Evolutionary conservation across 495 filamentous ascomycete species (phyloP), one percentile per base, ranked within the genome.

Genomic region (Aspergillus nidulans): DNA sequence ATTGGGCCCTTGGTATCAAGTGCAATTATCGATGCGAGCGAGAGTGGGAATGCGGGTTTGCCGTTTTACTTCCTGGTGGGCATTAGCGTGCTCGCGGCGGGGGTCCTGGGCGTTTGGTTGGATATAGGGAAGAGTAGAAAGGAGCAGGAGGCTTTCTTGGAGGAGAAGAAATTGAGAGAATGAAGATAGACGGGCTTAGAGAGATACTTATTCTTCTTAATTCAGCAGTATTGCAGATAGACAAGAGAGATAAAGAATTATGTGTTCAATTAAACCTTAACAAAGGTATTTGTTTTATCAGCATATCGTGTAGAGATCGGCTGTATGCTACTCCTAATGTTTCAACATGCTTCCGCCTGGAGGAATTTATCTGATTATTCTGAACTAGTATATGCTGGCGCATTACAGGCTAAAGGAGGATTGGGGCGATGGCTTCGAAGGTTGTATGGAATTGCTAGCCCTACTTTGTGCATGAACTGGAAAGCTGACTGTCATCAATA

Each of bases 1-100:
- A 85, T 87, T 46, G 84, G 84, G 0, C 83, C 83, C 2, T 62
- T 87, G 21, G 82, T 87, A 6, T 83, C 80, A 9, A 80, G 76
- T 36, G 84, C 84, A 5, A 87, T 87, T 56, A 86, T 87, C 53
- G 84, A 87, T 62, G 81, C 80, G 1, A 77, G 70, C 6, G 74
- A 77, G 4, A 66, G 67, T 24, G 68, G 69, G 5, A 84, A 85
- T 56, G 73, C 74, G 32, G 79, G 72, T 12, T 78, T 75, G 13
- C 84, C 84, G 8, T 87, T 87, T 53, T 85, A 85, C 55, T 87
- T 87, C 57, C 61, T 87, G 26, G 80, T 82, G 59, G 77, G 65
- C 15, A 62, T 86, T 58, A 84, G 79, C 56, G 15, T 81, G 18
- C 69, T 73, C 9, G 4, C 30, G 4, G 30, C 30, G 4, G 30